These are phyloP conservation scores for Melaleuca quinquenervia DNA, from an alignment of 345 rosid genomes.

Conservation along the genomic window DNA sequence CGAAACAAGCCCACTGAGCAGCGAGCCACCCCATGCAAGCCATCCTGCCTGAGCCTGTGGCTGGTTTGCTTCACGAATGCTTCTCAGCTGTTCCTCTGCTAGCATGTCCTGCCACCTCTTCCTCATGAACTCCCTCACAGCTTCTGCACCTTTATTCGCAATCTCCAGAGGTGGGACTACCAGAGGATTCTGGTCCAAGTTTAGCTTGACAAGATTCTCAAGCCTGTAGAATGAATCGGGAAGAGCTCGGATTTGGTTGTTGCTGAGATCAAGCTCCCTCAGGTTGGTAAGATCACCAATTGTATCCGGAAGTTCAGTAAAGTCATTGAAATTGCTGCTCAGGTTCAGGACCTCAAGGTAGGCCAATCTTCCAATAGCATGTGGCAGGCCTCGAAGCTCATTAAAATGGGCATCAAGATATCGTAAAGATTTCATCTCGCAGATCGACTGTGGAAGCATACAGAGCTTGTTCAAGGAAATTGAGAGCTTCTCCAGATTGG, in stretches of 20 bases:
- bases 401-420: slow-evolving; percentile 87
- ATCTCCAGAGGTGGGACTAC: slow-evolving; percentile 54
- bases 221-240: slow-evolving; percentile 71
- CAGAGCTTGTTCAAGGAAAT: slow-evolving; percentile 69
- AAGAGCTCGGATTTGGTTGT: slow-evolving; percentile 76
- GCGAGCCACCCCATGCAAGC: slow-evolving; percentile 63
- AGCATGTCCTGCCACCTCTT: slow-evolving; percentile 60
- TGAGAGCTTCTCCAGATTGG: slow-evolving; percentile 52
- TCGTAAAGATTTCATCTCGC: slow-evolving; percentile 60
- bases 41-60: slow-evolving; percentile 51
- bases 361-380: slow-evolving; percentile 51
- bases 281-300: slow-evolving; percentile 61
- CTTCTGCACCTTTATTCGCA: slow-evolving; percentile 59
- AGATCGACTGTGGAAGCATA: slow-evolving; percentile 56
- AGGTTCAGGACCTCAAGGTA: slow-evolving; percentile 72
- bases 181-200: slow-evolving; percentile 82
- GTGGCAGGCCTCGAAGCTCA: slow-evolving; percentile 70
- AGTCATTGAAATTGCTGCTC: slow-evolving; percentile 77
- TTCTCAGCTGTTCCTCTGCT: slow-evolving; percentile 52
- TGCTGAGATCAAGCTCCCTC: slow-evolving; percentile 88
- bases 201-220: slow-evolving; percentile 55
- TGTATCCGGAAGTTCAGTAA: slow-evolving; percentile 60
- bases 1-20: slow-evolving; percentile 37
- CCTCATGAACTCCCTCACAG: slow-evolving; percentile 60
- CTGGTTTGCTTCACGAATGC: slow-evolving; percentile 35